A percentile compares a stretch with the other conserved stretches of the same genome.
These are phyloP conservation scores for Aspergillus sp. DNA, from an alignment of 2,329 filamentous ascomycete genomes.

Conservation along the genomic window DNA sequence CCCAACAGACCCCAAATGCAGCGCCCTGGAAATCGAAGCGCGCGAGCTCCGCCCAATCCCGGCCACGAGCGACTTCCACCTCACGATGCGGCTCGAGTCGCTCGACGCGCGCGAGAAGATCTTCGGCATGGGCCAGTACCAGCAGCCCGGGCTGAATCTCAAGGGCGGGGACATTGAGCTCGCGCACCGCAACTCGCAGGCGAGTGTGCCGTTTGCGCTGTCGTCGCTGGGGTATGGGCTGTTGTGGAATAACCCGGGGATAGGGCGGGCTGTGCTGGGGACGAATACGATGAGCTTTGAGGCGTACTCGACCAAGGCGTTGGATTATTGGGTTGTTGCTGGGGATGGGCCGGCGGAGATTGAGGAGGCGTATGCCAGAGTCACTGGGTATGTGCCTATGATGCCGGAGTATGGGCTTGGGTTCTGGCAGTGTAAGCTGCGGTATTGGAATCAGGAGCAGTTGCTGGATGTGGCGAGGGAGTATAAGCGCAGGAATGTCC, in stretches of 20 bases:
- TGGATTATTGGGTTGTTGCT: conserved; percentile 67
- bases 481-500: conserved; percentile 55
- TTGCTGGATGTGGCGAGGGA: conserved; percentile 60
- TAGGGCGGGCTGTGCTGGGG: conserved; percentile 62
- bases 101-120: conserved; percentile 57
- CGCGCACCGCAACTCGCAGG: conserved; percentile 66
- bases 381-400: conserved; percentile 61
- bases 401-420: conserved; percentile 69
- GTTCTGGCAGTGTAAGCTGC: conserved; percentile 68
- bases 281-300: conserved; percentile 64
- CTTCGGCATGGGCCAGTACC: conserved; percentile 70
- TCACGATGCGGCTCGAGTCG: conserved; percentile 61
- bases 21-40: conserved; percentile 56
- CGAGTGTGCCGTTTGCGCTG: conserved; percentile 62
- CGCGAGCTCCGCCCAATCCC: conserved; percentile 58
- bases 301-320: conserved; percentile 54
- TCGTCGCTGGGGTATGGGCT: conserved; percentile 63
- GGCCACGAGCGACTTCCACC: conserved; percentile 53
- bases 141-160: conserved; percentile 62
- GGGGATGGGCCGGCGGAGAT: conserved; percentile 58
- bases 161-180: conserved; percentile 64
- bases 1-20: conserved; percentile 58
- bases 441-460: conserved; percentile 67
- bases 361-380: conserved; percentile 55
- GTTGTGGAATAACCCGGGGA: conserved; percentile 65